Evolutionary conservation across 108 stramenopile species (phyloP).

Genomic region (Fistulifera solaris): DNA sequence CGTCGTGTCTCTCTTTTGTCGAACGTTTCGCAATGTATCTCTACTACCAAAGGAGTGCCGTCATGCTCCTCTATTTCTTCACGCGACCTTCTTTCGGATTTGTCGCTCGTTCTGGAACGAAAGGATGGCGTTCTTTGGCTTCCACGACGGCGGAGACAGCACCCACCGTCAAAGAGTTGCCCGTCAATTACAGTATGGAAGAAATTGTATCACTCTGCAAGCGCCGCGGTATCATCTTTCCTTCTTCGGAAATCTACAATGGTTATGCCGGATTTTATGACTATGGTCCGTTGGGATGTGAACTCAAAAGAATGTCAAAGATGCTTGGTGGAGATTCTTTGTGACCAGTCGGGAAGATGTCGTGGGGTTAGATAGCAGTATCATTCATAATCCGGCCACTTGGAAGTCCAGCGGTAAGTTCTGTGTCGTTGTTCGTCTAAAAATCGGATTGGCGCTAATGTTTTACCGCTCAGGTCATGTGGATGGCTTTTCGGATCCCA

Average conservation of each 20-base stretch:
- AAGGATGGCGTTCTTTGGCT: not conserved
- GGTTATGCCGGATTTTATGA: constrained; percentile 96
- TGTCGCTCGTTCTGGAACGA: constrained; percentile 1
- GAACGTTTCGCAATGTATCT: constrained; percentile 1
- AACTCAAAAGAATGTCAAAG: constrained; percentile 86
- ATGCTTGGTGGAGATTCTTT: constrained; percentile 90
- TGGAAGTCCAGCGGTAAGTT: constrained; percentile 82
- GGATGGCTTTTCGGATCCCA: constrained; percentile 94
- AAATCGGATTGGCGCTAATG: not conserved
- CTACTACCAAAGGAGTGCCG: not conserved
- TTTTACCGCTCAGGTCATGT: constrained; percentile 85
- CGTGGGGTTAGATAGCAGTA: constrained; percentile 87
- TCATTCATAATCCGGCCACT: constrained; percentile 89
- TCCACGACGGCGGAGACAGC: constrained; percentile 5
- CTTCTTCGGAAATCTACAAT: constrained; percentile 94
- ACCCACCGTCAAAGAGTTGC: not conserved
- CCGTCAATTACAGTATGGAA: constrained; percentile 59
- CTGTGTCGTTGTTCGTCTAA: not conserved
- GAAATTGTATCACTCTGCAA: constrained; percentile 90
- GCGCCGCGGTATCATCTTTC: constrained; percentile 93
- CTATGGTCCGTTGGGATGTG: constrained; percentile 92
- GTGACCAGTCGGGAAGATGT: constrained; percentile 87
- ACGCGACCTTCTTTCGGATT: too few species aligned
- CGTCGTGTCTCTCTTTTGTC: not conserved
- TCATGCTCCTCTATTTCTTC: too few species aligned